Evolutionary conservation across 1,139 yeast species (phyloP).

Genomic region (Magnusiomyces sp.): DNA sequence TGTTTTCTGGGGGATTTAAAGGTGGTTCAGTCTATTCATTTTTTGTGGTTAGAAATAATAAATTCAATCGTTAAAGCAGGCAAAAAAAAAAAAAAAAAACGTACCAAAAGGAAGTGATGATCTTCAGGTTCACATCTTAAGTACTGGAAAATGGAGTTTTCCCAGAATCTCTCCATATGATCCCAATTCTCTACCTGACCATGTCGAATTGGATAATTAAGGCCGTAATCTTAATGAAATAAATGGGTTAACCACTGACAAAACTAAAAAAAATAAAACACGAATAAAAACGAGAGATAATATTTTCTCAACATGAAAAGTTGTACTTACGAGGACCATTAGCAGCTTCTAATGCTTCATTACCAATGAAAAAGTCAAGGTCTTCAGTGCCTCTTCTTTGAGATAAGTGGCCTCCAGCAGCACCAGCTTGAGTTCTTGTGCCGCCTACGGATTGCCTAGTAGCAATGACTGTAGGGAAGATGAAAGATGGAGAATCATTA

Average conservation of each 20-base stretch:
- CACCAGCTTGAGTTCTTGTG: constrained; percentile 30
- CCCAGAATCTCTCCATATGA: constrained; percentile 99
- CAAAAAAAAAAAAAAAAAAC: constrained; percentile 8
- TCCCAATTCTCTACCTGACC: constrained; percentile 99
- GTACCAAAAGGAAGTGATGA: constrained; percentile 68
- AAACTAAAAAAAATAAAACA: neutral
- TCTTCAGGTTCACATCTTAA: constrained; percentile 98
- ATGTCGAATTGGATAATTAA: constrained; percentile 88
- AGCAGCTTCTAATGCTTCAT: constrained; percentile 85
- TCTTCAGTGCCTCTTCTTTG: constrained; percentile 89
- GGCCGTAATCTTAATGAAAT: constrained; percentile 49
- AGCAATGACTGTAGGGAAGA: constrained; percentile 96
- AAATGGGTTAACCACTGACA: neutral
- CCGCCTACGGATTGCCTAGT: constrained; percentile 45
- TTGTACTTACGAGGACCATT: constrained; percentile 51
- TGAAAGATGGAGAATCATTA: constrained; percentile 93
- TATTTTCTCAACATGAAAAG: neutral
- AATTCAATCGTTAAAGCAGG: too few relatives aligned
- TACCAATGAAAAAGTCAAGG: constrained; percentile 90
- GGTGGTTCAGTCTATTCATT: constrained; percentile 76
- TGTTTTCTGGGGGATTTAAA: constrained; percentile 94
- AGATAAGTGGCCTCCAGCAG: constrained; percentile 39
- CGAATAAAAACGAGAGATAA: neutral
- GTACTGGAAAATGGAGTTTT: constrained; percentile 89
- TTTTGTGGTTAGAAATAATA: constrained; percentile 4